Conservation (phyloP, 768 basidiomycete genomes). For the Daedalea quercina region DNA sequence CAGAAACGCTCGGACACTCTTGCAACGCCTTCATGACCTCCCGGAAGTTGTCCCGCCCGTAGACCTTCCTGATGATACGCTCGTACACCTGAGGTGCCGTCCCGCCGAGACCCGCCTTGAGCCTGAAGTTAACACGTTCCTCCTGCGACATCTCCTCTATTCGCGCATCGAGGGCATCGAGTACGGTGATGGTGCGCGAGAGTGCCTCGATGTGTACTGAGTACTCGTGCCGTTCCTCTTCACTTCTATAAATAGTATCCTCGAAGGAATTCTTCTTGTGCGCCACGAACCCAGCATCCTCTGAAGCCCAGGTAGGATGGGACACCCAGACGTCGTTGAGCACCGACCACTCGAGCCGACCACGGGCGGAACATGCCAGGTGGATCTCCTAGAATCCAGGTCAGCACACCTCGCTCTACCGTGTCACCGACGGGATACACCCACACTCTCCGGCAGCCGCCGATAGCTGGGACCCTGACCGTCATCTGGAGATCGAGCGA, state of each 20-base stretch:
- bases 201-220: slow-evolving; percentile 93
- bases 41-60: slow-evolving; percentile 68
- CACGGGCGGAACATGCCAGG: slow-evolving; percentile 89
- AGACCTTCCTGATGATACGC: slow-evolving; percentile 89
- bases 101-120: slow-evolving; percentile 88
- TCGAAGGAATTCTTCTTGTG: slow-evolving; percentile 98
- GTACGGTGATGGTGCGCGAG: slow-evolving; percentile 79
- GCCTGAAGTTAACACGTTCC: slow-evolving; percentile 73
- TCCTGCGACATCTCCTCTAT: slow-evolving; percentile 87
- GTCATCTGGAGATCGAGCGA: slow-evolving; percentile 74
- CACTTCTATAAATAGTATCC: slow-evolving; percentile 92
- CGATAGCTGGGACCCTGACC: slow-evolving; percentile 94
- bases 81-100: slow-evolving; percentile 83
- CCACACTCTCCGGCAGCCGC: slow-evolving; percentile 77
- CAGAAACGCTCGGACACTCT: slow-evolving; percentile 83
- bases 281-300: slow-evolving; percentile 88
- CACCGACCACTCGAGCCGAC: slow-evolving; percentile 90
- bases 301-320: slow-evolving; percentile 96
- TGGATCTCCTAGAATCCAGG: slow-evolving; percentile 60
- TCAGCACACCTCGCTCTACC: neutral
- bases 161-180: slow-evolving; percentile 81
- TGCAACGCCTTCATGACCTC: slow-evolving; percentile 86
- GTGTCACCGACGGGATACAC: slow-evolving; percentile 25
- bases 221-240: slow-evolving; percentile 97
- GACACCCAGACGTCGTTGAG: slow-evolving; percentile 98